These are phyloP conservation scores for Suillus sp. DNA, from an alignment of 768 basidiomycete species.

Conservation along the genomic window DNA sequence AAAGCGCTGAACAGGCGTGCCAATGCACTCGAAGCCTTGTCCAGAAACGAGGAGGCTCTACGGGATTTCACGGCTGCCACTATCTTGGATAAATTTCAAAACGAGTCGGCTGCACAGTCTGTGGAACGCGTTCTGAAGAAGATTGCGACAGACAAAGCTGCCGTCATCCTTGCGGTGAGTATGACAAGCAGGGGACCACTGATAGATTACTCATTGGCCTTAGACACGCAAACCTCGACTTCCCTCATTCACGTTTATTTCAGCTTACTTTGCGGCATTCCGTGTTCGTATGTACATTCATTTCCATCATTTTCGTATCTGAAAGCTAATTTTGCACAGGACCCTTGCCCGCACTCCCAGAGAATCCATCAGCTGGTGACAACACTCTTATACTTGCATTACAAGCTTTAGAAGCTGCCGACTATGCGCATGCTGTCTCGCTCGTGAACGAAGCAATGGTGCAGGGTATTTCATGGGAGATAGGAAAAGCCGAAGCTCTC, in stretches of 20 bases:
- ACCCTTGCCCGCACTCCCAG: constrained; percentile 70
- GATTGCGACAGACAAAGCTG: constrained; percentile 70
- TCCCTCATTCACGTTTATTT: constrained; percentile 89
- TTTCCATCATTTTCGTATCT: constrained; percentile 6
- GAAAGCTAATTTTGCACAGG: constrained; percentile 40
- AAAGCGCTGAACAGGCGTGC: constrained; percentile 92
- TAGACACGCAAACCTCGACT: constrained; percentile 75
- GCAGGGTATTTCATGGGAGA: constrained; percentile 79
- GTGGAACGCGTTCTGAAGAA: constrained; percentile 94
- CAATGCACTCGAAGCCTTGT: constrained; percentile 78
- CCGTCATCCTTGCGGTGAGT: constrained; percentile 69
- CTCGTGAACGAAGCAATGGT: constrained; percentile 84
- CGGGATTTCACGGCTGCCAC: constrained; percentile 96
- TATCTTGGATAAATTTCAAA: constrained; percentile 91
- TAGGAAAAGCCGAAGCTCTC: constrained; percentile 81
- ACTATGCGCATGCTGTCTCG: constrained; percentile 80
- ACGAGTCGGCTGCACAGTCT: constrained; percentile 70
- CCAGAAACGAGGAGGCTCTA: constrained; percentile 72
- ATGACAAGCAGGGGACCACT: background rate
- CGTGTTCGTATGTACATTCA: constrained; percentile 64
- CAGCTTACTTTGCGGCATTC: constrained; percentile 97
- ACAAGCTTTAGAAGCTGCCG: constrained; percentile 79
- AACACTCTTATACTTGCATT: constrained; percentile 78
- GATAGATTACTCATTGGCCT: background rate
- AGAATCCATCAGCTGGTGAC: constrained; percentile 77